These are phyloP conservation scores for Coccinonectria pachysandricola DNA, from an alignment of 2,329 filamentous ascomycete genomes.

Conservation along the genomic window DNA sequence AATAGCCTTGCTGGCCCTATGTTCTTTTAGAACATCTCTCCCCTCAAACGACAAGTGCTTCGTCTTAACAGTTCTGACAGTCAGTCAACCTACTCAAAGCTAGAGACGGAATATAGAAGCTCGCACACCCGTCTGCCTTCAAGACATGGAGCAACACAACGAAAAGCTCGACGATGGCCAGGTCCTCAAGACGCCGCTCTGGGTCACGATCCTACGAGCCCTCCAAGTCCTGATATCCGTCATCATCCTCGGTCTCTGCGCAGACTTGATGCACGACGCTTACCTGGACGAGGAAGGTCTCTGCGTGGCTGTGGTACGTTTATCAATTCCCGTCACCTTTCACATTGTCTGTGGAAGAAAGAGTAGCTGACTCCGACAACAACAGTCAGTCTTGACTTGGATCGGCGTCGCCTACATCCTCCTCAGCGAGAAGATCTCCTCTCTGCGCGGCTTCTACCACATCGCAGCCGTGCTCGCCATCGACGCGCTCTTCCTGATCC, in stretches of 20 bases:
- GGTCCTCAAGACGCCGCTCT: constrained; percentile 31
- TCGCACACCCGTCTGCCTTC: background rate
- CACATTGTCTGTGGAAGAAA: no score
- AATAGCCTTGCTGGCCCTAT: no score
- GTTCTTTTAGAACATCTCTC: no score
- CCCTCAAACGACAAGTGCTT: no score
- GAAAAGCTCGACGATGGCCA: constrained; percentile 10
- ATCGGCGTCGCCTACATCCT: constrained; percentile 31
- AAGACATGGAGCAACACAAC: constrained; percentile 10
- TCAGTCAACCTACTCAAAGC: no score
- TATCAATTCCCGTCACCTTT: no score
- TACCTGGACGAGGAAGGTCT: constrained; percentile 12
- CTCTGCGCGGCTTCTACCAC: constrained; percentile 29
- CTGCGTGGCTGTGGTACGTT: constrained; percentile 13
- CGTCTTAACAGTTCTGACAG: no score
- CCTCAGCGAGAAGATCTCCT: constrained; percentile 29
- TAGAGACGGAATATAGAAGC: no score
- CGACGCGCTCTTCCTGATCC: constrained; percentile 32
- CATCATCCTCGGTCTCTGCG: constrained; percentile 33
- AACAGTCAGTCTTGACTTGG: constrained; percentile 38
- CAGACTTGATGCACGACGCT: constrained; percentile 25
- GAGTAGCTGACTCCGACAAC: no score
- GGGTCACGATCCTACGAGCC: constrained; percentile 32
- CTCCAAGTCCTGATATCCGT: constrained; percentile 32
- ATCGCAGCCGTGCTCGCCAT: constrained; percentile 34